Base-by-base conservation (phyloP, 306 rosid species). In the Ochetophila trinervis region DNA sequence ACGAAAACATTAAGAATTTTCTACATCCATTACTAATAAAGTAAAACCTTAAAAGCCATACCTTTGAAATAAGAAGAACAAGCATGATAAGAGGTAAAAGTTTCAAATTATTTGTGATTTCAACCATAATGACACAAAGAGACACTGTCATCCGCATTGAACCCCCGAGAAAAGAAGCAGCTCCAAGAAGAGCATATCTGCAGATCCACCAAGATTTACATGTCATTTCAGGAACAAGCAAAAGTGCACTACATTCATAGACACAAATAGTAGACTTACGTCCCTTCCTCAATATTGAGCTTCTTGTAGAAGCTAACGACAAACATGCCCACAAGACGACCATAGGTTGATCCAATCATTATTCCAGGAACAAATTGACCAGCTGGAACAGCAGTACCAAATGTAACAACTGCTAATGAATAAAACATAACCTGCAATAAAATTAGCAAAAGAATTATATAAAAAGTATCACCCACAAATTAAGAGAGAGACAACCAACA, bases 331-430 rank as follows among this genome's bases (percentile, higher is more conserved):
- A 93, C 97, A 67, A 93, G 95, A 64, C 98, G 97, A 60, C 97
- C 97, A 78, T 89, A 93, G 3, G 98, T 93, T 50, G 95, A 93
- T 70, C 98, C 98, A 69, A 87, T 89, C 97, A 89, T 89, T 70
- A 93, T 93, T 74, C 97, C 94, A 58, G 98, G 98, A 73, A 93
- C 98, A 83, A 93, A 93, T 66, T 93, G 97, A 71, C 97, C 96
- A 63, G 98, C 95, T 60, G 98, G 98, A 57, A 89, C 97, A 35
- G 97, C 94, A 72, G 91, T 93, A 69, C 98, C 97, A 83, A 84
- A 93, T 34, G 98, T 93, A 68, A 93, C 77, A 35, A 93, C 97
- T 27, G 98, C 98, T 81, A 93, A 80, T 42, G 86, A 60, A 79
- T 89, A 93, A 79, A 89, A 93, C 98, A 89, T 93, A 62, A 89